A percentile compares a stretch with the other conserved stretches of the same genome.
Evolutionary conservation across 2,329 filamentous ascomycete species (phyloP).

Genomic region (Raffaelea arxii): DNA sequence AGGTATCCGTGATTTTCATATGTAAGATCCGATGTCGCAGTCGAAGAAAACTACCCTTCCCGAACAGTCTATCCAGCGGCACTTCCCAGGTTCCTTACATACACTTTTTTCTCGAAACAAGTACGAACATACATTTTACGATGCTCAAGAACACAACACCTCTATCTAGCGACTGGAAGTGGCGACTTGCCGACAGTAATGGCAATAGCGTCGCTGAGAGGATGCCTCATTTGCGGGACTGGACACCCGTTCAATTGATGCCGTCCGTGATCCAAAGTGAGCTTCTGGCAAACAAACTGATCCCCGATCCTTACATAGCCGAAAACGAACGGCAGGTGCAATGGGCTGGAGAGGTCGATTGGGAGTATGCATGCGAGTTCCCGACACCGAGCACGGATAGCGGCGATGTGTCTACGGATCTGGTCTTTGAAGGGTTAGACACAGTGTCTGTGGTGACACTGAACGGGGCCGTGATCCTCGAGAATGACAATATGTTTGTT

Average conservation of each 20-base stretch:
- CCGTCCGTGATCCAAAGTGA: slow-evolving; percentile 2
- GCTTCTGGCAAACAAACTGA: slow-evolving; percentile 14
- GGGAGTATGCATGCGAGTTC: slow-evolving; percentile 37
- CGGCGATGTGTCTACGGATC: slow-evolving; percentile 21
- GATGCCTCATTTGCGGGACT: neutral
- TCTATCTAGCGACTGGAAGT: neutral
- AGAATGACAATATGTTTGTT: slow-evolving; percentile 54
- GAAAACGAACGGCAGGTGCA: slow-evolving; percentile 49
- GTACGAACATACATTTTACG: neutral
- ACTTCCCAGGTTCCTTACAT: no score
- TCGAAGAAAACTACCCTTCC: no score
- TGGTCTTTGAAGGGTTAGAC: slow-evolving; percentile 55
- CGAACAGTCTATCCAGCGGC: no score
- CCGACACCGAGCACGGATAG: neutral
- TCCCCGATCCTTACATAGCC: slow-evolving; percentile 48
- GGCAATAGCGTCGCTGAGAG: neutral
- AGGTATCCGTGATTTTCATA: no score
- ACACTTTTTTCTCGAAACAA: no score
- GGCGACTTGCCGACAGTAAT: neutral
- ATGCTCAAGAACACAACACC: neutral
- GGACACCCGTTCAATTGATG: neutral
- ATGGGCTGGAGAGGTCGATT: slow-evolving; percentile 52
- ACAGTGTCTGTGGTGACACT: slow-evolving; percentile 50
- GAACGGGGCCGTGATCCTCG: slow-evolving; percentile 41
- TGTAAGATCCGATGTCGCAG: no score